Evolutionary conservation across 169 alveolate genomes (phyloP).

Genomic region (Eimeria falciformis): DNA sequence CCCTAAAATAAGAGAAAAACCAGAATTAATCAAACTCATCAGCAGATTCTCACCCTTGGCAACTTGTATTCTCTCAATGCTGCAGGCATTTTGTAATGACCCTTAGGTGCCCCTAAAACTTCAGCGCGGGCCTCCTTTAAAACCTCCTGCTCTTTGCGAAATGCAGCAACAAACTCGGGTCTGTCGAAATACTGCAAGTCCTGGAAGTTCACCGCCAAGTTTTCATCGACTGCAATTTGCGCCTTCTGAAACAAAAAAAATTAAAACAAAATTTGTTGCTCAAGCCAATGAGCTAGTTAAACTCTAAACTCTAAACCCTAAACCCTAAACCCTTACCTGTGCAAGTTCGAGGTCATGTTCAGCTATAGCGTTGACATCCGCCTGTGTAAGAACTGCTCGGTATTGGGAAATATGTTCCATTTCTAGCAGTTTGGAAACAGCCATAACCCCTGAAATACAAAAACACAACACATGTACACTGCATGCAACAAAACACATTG

Average conservation of each 20-base stretch:
- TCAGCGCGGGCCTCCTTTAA: constrained; percentile 58
- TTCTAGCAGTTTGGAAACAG: constrained; percentile 72
- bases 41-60: constrained; percentile 11
- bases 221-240: constrained; percentile 75
- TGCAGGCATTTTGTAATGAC: constrained; percentile 58
- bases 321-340: constrained; percentile 51
- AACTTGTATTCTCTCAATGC: neutral
- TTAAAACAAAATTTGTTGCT: neutral
- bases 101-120: constrained; percentile 64
- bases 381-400: constrained; percentile 73
- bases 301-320: constrained; percentile 29
- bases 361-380: constrained; percentile 73
- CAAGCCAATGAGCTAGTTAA: neutral
- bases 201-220: constrained; percentile 70
- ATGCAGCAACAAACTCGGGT: constrained; percentile 44
- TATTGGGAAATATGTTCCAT: constrained; percentile 58
- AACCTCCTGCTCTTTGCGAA: constrained; percentile 52
- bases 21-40: neutral
- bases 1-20: neutral
- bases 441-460: constrained; percentile 76
- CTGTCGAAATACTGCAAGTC: constrained; percentile 66
- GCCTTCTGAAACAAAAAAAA: constrained; percentile 71
- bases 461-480: no score
- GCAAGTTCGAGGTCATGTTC: constrained; percentile 76
- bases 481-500: no score